Evolutionary conservation across 1,284 basidiomycete genomes (phyloP), one percentile per base, ranked within the genome.

Genomic region (Microbotryomycetes sp.): DNA sequence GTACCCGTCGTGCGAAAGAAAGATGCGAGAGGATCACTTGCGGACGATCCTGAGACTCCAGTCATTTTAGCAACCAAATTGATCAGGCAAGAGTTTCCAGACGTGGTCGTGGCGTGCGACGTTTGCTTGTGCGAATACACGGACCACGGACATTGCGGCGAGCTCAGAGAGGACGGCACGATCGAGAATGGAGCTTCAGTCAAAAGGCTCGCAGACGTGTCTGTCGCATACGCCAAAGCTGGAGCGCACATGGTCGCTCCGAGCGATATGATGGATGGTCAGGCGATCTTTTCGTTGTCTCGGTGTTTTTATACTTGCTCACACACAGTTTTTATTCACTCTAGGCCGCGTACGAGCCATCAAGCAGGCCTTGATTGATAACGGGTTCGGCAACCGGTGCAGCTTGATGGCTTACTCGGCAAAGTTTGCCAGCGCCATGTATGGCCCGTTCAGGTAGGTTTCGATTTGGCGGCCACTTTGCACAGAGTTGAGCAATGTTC

Each of bases 101-200:
- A 80, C 13, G 78, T 93, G 26, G 90, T 91, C 79, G 86, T 99
- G 69, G 89, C 91, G 0, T 85, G 85, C 72, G 96, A 99, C 73
- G 96, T 98, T 28, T 99, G 96, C 73, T 83, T 99, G n/a, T 99
- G 96, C 81, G 96, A 98, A 77, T 98, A 99, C 80, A 97, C 96
- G 13, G 89, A 89, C 53, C 93, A 98, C 73, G 96, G 96, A 0
- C 96, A 99, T 78, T 99, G 94, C 72, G 96, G 96, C 28, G 58
- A 62, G 59, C 72, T 68, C 55, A 58, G 73, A 16, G 57, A 60
- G n/a, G 66, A 68, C 45, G 67, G 63, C 4, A 57, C 62, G 67
- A 75, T 80, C 41, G 76, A 90, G 75, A 84, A 84, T 50, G 79
- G 78, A 15, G 84, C 84, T 13, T 92, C 89, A 15, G 89, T 91